Evolutionary conservation across 208 protist species (phyloP).

Genomic region (Leishmania amazonensis): DNA sequence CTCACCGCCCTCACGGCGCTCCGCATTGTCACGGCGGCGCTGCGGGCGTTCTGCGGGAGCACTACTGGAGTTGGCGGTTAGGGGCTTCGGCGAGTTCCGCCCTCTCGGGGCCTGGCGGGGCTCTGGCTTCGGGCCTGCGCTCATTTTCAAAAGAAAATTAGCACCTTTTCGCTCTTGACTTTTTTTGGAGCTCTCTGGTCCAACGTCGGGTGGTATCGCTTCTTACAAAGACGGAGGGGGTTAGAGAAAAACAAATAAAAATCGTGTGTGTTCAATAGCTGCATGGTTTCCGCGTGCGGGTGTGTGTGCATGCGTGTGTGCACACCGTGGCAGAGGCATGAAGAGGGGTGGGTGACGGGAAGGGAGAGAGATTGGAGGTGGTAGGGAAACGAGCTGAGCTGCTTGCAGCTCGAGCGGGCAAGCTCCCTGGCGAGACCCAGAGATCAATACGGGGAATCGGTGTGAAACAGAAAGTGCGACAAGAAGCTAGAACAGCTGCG

Average conservation of each 20-base stretch:
- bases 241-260: conserved; percentile 7
- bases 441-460: neutral
- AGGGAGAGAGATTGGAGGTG: neutral
- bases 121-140: conserved; percentile 18
- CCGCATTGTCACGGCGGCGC: conserved; percentile 11
- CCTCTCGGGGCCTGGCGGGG: conserved; percentile 10
- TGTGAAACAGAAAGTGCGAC: neutral
- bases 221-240: conserved; percentile 12
- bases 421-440: neutral
- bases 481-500: neutral
- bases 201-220: conserved; percentile 8
- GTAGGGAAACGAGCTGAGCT: no score
- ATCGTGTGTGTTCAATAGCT: conserved; percentile 13
- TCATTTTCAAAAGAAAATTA: conserved; percentile 14
- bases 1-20: conserved; percentile 2
- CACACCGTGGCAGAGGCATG: neutral
- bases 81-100: conserved; percentile 11
- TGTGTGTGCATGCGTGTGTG: neutral
- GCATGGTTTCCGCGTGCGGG: neutral
- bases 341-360: neutral
- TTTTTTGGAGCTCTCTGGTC: conserved; percentile 5
- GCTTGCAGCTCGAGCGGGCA: neutral
- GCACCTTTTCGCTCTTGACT: neutral
- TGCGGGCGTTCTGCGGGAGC: conserved; percentile 20
- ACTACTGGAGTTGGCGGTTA: conserved; percentile 15